A percentile compares a stretch with the other conserved stretches of the same genome.
Evolutionary conservation across 139 green algal species (phyloP).

Genomic region (Tetratostichococcus sp.): DNA sequence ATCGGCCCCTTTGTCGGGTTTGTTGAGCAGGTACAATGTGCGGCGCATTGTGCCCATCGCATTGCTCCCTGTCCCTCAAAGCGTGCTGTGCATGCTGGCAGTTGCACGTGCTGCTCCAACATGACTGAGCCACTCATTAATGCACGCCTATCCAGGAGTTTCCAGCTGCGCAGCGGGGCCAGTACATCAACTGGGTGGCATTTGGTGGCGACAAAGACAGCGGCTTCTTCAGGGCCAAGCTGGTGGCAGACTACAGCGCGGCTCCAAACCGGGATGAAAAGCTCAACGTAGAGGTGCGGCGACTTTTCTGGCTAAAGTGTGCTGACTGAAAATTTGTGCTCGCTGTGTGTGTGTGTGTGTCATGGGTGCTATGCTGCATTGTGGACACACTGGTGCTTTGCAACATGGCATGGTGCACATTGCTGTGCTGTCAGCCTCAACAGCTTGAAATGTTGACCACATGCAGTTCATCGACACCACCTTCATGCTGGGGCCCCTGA

Average conservation of each 20-base stretch:
- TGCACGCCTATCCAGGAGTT: constrained; percentile 7
- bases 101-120: background rate
- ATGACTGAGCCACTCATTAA: background rate
- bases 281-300: background rate
- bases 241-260: constrained; percentile 19
- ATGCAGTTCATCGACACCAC: constrained; percentile 22
- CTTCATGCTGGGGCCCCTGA: constrained; percentile 22
- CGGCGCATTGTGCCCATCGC: no score
- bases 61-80: background rate
- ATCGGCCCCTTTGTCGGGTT: constrained; percentile 30
- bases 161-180: constrained; percentile 6
- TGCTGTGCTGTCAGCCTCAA: no score
- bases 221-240: constrained; percentile 15
- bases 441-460: no score
- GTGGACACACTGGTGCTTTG: no score
- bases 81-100: background rate
- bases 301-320: no score
- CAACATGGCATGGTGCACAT: no score
- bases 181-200: constrained; percentile 29
- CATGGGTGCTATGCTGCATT: no score
- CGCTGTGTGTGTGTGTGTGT: no score
- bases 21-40: constrained; percentile 32
- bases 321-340: no score
- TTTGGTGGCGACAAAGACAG: constrained; percentile 5
- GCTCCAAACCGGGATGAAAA: background rate